Base-by-base conservation (phyloP, 345 rosid species). In the Linum trigynum region DNA sequence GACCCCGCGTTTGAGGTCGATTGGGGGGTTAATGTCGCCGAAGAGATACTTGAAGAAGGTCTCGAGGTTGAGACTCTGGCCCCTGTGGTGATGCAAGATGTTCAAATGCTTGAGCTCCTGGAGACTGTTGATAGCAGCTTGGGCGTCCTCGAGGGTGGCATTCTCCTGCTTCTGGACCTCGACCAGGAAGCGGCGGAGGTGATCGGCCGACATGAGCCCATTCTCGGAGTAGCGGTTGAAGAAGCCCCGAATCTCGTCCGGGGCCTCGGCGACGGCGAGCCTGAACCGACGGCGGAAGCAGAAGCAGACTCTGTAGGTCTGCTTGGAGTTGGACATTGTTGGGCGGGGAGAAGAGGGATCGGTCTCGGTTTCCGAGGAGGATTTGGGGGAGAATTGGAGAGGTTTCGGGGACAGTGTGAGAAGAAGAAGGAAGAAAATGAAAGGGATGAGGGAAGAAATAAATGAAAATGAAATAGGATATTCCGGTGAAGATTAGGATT, bases 241-340 rank as follows among this genome's bases (percentile, higher is more conserved):
- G 3, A 74, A 77, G 14, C 71, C 75, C 53, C 71, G 80, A 64
- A 94, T 86, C 69, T 91, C 97, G 10, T 75, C 67, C n/a, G 99
- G 95, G 0, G 91, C 91, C 76, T 85, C 84, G 23, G 84, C 81
- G 73, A 80, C 91, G 16, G 79, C 81, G 80, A 84, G 78, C 72
- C 77, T 85, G 88, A 88, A 87, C 76, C 86, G 84, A 57, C 99
- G 76, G 69, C 80, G 82, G 79, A 86, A 94, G 76, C 83, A 81
- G 72, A 79, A 82, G 83, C 87, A 88, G 75, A 94, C 83, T 16
- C 72, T 82, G 88, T 85, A 88, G 7, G 88, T 81, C 74, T 88
- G 92, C 6, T 86, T 83, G 42, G 88, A 81, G 5, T 86, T 83
- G 42, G 88, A 81, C 96, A 88, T 86, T 63, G 69, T 23, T 43